Percentiles rank a stretch among this genome's conserved stretches.
Evolutionary conservation across 1,284 basidiomycete genomes (phyloP).

Genomic region (Tilletia setariae): DNA sequence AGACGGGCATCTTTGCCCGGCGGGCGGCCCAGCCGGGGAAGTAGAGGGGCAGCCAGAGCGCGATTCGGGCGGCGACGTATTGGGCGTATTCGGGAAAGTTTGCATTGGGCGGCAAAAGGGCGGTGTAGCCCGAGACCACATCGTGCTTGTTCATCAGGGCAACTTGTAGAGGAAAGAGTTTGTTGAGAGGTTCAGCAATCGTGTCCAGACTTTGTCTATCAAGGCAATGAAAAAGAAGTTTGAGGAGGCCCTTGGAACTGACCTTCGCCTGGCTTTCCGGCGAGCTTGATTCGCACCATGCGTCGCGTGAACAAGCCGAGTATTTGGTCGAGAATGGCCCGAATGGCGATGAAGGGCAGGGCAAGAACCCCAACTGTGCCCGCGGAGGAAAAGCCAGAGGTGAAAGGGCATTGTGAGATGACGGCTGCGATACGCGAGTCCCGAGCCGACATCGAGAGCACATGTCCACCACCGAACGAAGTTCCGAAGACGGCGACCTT

Average conservation of each 20-base stretch:
- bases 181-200: neutral
- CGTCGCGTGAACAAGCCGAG: constrained; percentile 26
- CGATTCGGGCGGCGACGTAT: constrained; percentile 35
- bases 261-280: constrained; percentile 34
- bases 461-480: constrained; percentile 46
- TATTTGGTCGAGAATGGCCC: constrained; percentile 29
- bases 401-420: constrained; percentile 48
- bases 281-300: constrained; percentile 26
- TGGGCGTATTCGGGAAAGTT: constrained; percentile 17
- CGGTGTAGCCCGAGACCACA: constrained; percentile 16
- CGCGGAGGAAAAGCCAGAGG: constrained; percentile 30
- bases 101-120: constrained; percentile 23
- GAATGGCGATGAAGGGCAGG: constrained; percentile 22
- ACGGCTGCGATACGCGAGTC: constrained; percentile 29
- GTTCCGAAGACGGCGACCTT: constrained; percentile 41
- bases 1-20: constrained; percentile 35
- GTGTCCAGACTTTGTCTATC: too few relatives aligned
- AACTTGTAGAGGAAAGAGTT: constrained; percentile 15
- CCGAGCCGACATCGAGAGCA: constrained; percentile 32
- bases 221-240: too few relatives aligned
- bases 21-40: constrained; percentile 35
- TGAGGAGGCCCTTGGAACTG: too few relatives aligned
- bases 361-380: constrained; percentile 22
- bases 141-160: constrained; percentile 43
- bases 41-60: constrained; percentile 32